These are phyloP conservation scores for Scenedesmus sp. DNA, from an alignment of 163 green algal genomes.

Conservation along the genomic window DNA sequence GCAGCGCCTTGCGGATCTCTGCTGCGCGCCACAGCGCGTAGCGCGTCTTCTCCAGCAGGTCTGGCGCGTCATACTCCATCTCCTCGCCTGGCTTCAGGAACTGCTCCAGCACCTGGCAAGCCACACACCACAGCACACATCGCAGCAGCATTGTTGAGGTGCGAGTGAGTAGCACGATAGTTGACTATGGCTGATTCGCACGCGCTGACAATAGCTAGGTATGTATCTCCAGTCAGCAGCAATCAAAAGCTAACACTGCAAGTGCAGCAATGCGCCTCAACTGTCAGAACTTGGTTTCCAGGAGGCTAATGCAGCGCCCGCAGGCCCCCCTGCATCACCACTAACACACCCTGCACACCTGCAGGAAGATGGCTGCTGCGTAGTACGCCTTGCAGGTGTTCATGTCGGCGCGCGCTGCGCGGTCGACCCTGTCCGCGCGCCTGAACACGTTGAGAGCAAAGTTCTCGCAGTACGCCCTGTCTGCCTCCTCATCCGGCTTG, in stretches of 20 bases:
- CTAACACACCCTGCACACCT: conserved; percentile 61
- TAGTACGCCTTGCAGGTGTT: conserved; percentile 89
- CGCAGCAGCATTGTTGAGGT: not conserved
- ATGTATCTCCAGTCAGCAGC: not conserved
- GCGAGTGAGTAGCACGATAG: not conserved
- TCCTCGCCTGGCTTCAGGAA: conserved; percentile 70
- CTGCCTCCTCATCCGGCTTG: conserved; percentile 3
- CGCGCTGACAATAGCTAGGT: not conserved
- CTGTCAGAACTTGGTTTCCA: not conserved
- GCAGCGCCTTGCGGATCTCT: conserved; percentile 90
- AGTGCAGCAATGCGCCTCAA: not conserved
- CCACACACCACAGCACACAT: not conserved
- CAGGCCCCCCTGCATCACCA: not conserved
- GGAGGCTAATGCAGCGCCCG: not conserved
- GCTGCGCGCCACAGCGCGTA: conserved; percentile 92
- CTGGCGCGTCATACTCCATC: conserved; percentile 63
- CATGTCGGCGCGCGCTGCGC: conserved; percentile 72
- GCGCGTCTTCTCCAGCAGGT: conserved; percentile 84
- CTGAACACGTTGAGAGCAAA: conserved; percentile 87
- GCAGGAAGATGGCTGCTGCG: conserved; percentile 89
- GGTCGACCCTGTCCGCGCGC: conserved; percentile 83
- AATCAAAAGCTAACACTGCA: not conserved
- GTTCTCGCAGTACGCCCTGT: conserved; percentile 70
- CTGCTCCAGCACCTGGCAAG: conserved; percentile 82
- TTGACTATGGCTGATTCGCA: no score